Evolutionary conservation across 2,329 filamentous ascomycete genomes (phyloP).

Genomic region (Orbilia blumenaviensis): DNA sequence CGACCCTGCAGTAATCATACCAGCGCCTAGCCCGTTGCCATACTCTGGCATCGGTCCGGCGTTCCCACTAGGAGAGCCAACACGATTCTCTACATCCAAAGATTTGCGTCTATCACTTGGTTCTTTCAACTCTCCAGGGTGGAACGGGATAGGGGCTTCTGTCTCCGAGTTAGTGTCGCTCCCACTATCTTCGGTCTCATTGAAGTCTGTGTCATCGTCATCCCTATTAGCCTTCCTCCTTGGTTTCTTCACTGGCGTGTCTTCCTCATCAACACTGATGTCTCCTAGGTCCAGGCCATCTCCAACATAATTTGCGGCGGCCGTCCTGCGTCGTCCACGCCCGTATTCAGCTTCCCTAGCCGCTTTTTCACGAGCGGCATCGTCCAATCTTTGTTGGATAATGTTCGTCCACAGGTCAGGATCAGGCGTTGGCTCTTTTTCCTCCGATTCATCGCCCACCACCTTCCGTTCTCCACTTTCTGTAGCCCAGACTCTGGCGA

Average conservation of each 20-base stretch:
- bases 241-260: too few relatives aligned
- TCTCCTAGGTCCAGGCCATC: conserved; percentile 21
- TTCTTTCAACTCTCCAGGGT: conserved; percentile 53
- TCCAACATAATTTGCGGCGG: conserved; percentile 46
- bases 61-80: not conserved
- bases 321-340: conserved; percentile 75
- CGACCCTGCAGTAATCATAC: conserved; percentile 57
- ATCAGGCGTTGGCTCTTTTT: conserved; percentile 68
- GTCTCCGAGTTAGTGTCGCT: conserved; percentile 57
- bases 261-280: too few relatives aligned
- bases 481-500: conserved; percentile 91
- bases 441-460: conserved; percentile 68
- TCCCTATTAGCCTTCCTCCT: too few relatives aligned
- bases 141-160: conserved; percentile 53
- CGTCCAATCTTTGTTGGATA: conserved; percentile 79
- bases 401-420: conserved; percentile 89
- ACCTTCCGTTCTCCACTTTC: conserved; percentile 72
- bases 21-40: conserved; percentile 39
- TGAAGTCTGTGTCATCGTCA: conserved; percentile 59
- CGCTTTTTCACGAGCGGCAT: conserved; percentile 76
- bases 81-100: not conserved
- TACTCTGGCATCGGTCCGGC: conserved; percentile 1
- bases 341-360: conserved; percentile 78
- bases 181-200: conserved; percentile 54
- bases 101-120: not conserved